These are phyloP conservation scores for Eucalyptus tenuipes DNA, from an alignment of 345 rosid species.

Conservation along the genomic window DNA sequence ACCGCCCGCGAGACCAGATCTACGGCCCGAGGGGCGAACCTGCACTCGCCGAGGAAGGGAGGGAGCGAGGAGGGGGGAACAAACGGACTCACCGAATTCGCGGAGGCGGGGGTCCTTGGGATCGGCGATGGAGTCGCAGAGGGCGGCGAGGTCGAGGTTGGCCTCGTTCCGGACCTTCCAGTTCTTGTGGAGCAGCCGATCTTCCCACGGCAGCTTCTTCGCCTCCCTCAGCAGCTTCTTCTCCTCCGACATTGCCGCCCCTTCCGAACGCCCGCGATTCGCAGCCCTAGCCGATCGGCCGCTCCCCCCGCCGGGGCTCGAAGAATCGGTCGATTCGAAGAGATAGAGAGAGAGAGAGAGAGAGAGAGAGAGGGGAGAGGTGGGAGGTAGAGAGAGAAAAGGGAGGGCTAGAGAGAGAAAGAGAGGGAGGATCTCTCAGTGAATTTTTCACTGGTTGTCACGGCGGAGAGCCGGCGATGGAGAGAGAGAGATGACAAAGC, in stretches of 20 bases:
- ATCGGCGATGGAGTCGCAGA: constrained; percentile 85
- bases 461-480: constrained; percentile 40
- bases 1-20: constrained; percentile 39
- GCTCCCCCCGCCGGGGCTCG: not conserved
- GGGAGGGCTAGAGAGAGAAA: too few species aligned
- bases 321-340: not conserved
- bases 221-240: constrained; percentile 92
- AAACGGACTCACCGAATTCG: constrained; percentile 56
- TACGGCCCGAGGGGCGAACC: not conserved
- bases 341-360: not conserved
- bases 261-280: not conserved
- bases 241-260: constrained; percentile 77
- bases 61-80: too few species aligned
- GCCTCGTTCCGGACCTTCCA: constrained; percentile 99
- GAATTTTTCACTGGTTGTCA: not conserved
- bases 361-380: too few species aligned
- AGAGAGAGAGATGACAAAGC: not conserved
- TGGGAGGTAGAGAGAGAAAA: not conserved
- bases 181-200: constrained; percentile 87
- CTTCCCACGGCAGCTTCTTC: constrained; percentile 98
- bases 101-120: constrained; percentile 93
- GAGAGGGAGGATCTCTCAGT: not conserved
- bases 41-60: not conserved
- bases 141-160: constrained; percentile 73
- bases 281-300: not conserved